These are phyloP conservation scores for Crepidotus sp. DNA, from an alignment of 1,284 basidiomycete genomes.

Conservation along the genomic window DNA sequence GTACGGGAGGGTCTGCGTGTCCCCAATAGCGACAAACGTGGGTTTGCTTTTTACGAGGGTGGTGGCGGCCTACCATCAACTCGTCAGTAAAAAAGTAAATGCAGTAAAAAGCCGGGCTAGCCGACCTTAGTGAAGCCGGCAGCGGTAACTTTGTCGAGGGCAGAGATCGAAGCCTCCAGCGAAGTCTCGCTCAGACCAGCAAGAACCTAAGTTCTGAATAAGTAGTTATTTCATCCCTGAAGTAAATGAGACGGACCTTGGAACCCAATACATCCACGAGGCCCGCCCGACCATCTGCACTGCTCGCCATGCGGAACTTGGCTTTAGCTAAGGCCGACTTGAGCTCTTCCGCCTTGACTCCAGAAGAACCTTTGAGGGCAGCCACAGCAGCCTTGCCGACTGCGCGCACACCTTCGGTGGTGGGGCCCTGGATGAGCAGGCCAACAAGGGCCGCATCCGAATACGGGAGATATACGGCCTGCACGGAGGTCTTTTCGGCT, in stretches of 20 bases:
- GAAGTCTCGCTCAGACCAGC: slow-evolving; percentile 40
- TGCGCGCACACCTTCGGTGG: slow-evolving; percentile 50
- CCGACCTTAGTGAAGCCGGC: slow-evolving; percentile 55
- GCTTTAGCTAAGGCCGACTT: slow-evolving; percentile 80
- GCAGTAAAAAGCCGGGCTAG: slow-evolving; percentile 15
- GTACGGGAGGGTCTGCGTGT: slow-evolving; percentile 69
- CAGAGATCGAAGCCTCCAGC: slow-evolving; percentile 43
- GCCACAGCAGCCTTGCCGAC: slow-evolving; percentile 58
- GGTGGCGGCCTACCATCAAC: slow-evolving; percentile 37
- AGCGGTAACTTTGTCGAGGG: slow-evolving; percentile 55
- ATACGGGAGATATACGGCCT: slow-evolving; percentile 75
- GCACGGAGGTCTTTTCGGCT: slow-evolving; percentile 44
- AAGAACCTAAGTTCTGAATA: slow-evolving; percentile 43
- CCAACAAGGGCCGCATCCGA: slow-evolving; percentile 86
- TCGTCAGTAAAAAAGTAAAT: slow-evolving; percentile 8
- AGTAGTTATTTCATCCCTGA: slow-evolving; percentile 13
- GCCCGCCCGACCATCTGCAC: slow-evolving; percentile 66
- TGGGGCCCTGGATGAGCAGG: slow-evolving; percentile 60
- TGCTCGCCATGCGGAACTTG: slow-evolving; percentile 71
- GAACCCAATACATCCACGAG: slow-evolving; percentile 51
- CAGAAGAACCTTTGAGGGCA: slow-evolving; percentile 53
- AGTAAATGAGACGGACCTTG: slow-evolving; percentile 38
- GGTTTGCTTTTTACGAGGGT: slow-evolving; percentile 65
- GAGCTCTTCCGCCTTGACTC: slow-evolving; percentile 61
- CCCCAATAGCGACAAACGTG: slow-evolving; percentile 80